Evolutionary conservation across 768 basidiomycete genomes (phyloP).

Genomic region (Termitomyces sp.): DNA sequence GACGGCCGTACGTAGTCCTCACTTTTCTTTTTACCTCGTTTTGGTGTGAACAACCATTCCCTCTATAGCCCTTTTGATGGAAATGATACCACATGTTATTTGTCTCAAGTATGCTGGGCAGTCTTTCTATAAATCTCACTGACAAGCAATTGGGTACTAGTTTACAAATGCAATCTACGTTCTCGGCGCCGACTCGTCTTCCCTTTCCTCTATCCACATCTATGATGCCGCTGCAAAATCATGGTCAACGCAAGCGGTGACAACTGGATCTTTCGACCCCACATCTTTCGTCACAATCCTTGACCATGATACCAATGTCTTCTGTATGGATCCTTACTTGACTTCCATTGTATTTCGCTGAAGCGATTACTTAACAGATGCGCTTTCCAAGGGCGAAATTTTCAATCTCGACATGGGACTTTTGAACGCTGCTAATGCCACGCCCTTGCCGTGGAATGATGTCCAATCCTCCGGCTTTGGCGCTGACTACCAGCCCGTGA

Average conservation of each 20-base stretch:
- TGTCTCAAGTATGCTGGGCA: constrained; percentile 49
- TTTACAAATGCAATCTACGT: constrained; percentile 87
- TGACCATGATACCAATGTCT: constrained; percentile 92
- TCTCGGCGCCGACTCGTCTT: constrained; percentile 69
- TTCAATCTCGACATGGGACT: constrained; percentile 68
- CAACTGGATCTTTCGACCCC: constrained; percentile 52
- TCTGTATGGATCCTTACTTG: constrained; percentile 49
- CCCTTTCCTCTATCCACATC: constrained; percentile 71
- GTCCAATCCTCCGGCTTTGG: constrained; percentile 56
- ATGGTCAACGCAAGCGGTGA: constrained; percentile 75
- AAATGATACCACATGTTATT: constrained; percentile 63
- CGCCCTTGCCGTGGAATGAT: constrained; percentile 60
- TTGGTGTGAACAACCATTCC: neutral
- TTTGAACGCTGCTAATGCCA: constrained; percentile 57
- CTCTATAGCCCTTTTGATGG: constrained; percentile 60
- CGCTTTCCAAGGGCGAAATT: constrained; percentile 60
- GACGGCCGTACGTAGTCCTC: constrained; percentile 63
- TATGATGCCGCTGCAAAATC: constrained; percentile 69
- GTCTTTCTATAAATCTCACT: neutral
- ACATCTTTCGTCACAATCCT: constrained; percentile 68
- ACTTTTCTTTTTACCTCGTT: neutral
- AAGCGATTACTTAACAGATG: constrained; percentile 47
- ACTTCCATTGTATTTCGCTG: neutral
- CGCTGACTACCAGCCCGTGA: constrained; percentile 61
- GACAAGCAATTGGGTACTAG: constrained; percentile 28